Percentiles rank a stretch among this genome's conserved stretches.
These are phyloP conservation scores for Arctostaphylos glauca DNA, from an alignment of 148 eudicot genomes.

Conservation along the genomic window DNA sequence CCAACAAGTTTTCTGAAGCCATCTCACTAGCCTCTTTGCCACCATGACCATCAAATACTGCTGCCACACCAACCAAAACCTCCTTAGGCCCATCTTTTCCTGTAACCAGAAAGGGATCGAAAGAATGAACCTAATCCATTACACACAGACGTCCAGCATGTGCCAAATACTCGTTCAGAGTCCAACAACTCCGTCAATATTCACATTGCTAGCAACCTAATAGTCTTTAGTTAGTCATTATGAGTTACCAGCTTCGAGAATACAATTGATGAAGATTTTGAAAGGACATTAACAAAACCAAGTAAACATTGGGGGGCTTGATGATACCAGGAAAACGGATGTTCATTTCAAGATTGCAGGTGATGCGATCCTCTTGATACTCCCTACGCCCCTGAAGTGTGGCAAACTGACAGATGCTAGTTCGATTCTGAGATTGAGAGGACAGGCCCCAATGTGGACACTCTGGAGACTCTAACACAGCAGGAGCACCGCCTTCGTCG, in stretches of 20 bases:
- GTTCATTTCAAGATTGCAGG: slow-evolving; percentile 23
- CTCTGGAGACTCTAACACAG: slow-evolving; percentile 30
- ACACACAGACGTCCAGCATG: not conserved
- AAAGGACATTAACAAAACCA: not conserved
- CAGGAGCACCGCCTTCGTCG: slow-evolving; percentile 36
- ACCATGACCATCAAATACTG: slow-evolving; percentile 1
- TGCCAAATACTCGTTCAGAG: not conserved
- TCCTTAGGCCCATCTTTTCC: not conserved
- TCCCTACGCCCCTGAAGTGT: slow-evolving; percentile 35
- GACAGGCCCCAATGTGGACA: slow-evolving; percentile 25
- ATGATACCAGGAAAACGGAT: slow-evolving; percentile 23
- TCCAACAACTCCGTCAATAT: not conserved
- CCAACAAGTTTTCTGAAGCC: not conserved
- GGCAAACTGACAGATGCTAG: slow-evolving; percentile 31
- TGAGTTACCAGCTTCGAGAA: not conserved
- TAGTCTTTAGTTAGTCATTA: not conserved
- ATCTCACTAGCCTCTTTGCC: slow-evolving; percentile 1
- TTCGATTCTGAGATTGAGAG: slow-evolving; percentile 12
- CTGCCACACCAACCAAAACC: slow-evolving; percentile 1
- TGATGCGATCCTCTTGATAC: slow-evolving; percentile 34
- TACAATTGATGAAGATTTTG: not conserved
- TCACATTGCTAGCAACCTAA: not conserved
- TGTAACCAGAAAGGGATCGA: not conserved
- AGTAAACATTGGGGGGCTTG: not conserved
- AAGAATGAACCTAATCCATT: not conserved